These are phyloP conservation scores for Plectosphaerella cucumerina DNA, from an alignment of 2,329 filamentous ascomycete species.

Conservation along the genomic window DNA sequence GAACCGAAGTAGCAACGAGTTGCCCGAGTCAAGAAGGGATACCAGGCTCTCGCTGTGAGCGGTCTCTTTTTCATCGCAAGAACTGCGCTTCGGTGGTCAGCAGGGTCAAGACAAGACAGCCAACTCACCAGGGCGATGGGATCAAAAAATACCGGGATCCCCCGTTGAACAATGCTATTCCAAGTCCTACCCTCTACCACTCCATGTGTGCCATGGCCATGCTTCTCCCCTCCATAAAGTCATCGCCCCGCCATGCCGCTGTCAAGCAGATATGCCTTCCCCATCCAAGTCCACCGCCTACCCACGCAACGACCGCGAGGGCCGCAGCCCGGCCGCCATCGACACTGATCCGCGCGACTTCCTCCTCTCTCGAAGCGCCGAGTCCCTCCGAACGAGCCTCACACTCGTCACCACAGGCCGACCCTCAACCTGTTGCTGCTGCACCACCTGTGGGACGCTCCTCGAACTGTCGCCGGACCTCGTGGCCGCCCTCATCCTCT, in stretches of 20 bases:
- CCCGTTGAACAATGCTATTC: too few relatives aligned
- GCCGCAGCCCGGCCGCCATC: neutral
- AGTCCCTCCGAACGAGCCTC: slow-evolving; percentile 9
- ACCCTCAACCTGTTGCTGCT: neutral
- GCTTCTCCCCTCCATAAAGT: too few relatives aligned
- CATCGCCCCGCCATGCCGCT: neutral
- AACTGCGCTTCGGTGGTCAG: too few relatives aligned
- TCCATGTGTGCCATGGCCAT: too few relatives aligned
- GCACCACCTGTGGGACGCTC: neutral
- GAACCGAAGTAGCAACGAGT: too few relatives aligned
- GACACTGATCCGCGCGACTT: slow-evolving; percentile 2
- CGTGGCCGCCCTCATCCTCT: neutral
- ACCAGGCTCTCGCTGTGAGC: too few relatives aligned
- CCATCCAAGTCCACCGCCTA: neutral
- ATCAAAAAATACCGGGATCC: too few relatives aligned
- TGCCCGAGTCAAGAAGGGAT: too few relatives aligned
- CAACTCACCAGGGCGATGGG: too few relatives aligned
- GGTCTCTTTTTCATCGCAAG: too few relatives aligned
- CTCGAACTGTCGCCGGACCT: neutral
- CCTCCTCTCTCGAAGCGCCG: slow-evolving; percentile 10
- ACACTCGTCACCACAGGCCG: slow-evolving; percentile 7
- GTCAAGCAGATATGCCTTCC: neutral
- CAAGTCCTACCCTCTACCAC: too few relatives aligned
- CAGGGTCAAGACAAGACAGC: too few relatives aligned
- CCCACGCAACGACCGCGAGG: neutral